A percentile compares a stretch with the other conserved stretches of the same genome.
Conservation (phyloP, 2,329 filamentous ascomycete genomes). For the Magnaporthales sp. region DNA sequence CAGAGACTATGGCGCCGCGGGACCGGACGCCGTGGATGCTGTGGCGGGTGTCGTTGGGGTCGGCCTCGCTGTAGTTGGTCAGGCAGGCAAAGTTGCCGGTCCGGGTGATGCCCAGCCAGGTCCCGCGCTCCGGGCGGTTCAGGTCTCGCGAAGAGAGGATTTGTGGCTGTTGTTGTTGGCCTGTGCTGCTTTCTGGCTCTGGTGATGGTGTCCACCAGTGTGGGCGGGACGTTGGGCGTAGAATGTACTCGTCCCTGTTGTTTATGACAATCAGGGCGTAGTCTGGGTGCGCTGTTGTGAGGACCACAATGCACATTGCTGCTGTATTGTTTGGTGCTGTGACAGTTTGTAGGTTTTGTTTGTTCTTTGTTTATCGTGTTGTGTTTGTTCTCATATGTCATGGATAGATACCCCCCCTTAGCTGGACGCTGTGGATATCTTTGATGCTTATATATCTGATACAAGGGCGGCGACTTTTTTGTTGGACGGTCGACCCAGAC, state of each 20-base stretch:
- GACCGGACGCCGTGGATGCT: constrained; percentile 47
- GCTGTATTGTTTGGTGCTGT: not conserved
- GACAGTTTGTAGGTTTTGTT: not conserved
- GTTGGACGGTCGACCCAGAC: not conserved
- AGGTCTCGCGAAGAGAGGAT: constrained; percentile 55
- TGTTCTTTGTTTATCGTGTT: not conserved
- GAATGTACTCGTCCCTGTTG: constrained; percentile 68
- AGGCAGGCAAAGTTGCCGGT: constrained; percentile 53
- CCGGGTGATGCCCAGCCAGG: constrained; percentile 56
- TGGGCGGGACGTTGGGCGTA: constrained; percentile 53
- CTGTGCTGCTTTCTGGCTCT: constrained; percentile 7
- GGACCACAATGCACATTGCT: constrained; percentile 67
- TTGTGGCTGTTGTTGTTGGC: constrained; percentile 14
- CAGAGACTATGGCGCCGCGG: constrained; percentile 55
- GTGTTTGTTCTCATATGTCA: not conserved
- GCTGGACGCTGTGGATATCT: not conserved
- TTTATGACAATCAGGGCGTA: constrained; percentile 69
- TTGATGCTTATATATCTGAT: not conserved
- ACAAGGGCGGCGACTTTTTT: not conserved
- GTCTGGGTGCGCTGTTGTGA: constrained; percentile 66
- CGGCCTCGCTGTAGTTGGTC: constrained; percentile 57
- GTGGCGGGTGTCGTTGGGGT: constrained; percentile 37
- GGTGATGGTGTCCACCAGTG: constrained; percentile 47
- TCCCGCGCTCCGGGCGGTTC: constrained; percentile 52
- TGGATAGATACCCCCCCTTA: not conserved